Percentiles rank a stretch among this genome's conserved stretches.
phyloP scores from a whole-genome alignment of 129 eudicot species.

The Chrysanthemum seticuspe region DNA sequence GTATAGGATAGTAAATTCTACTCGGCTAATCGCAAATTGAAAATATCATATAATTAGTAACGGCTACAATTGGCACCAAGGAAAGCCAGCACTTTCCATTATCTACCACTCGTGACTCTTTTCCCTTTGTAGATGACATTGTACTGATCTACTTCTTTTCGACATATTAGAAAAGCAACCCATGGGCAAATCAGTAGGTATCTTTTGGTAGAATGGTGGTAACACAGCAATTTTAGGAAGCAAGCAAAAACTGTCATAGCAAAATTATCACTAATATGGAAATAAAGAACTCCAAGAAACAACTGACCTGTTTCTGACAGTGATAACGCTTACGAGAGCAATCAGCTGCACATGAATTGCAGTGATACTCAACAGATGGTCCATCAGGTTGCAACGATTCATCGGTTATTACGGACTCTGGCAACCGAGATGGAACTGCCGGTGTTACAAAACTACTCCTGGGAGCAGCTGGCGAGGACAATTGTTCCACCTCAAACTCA shows the following conservation, averaged over 20 bases:
- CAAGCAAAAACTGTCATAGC: too few relatives aligned
- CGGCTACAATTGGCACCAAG: background rate
- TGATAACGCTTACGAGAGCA: slow-evolving; percentile 97
- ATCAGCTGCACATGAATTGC: slow-evolving; percentile 97
- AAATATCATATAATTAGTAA: too few relatives aligned
- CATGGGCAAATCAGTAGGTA: background rate
- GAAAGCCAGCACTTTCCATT: background rate
- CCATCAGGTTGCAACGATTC: slow-evolving; percentile 77
- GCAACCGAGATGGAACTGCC: slow-evolving; percentile 58
- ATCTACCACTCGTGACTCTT: background rate
- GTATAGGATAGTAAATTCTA: too few relatives aligned
- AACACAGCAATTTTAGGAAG: background rate
- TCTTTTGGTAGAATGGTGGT: background rate
- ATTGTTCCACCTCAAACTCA: slow-evolving; percentile 66
- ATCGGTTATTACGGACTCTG: slow-evolving; percentile 71
- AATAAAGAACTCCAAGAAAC: slow-evolving; percentile 21
- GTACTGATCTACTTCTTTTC: background rate
- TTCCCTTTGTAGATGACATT: slow-evolving; percentile 1
- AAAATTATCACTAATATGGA: slow-evolving; percentile 4
- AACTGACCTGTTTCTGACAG: slow-evolving; percentile 94
- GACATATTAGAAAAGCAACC: background rate
- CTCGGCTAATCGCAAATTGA: too few relatives aligned
- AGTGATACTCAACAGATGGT: slow-evolving; percentile 92
- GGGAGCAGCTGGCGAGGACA: slow-evolving; percentile 42
- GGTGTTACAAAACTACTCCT: slow-evolving; percentile 45